Percentiles rank a stretch among this genome's conserved stretches.
These are phyloP conservation scores for Solanum chaucha DNA, from an alignment of 257 asterid genomes.

Conservation along the genomic window DNA sequence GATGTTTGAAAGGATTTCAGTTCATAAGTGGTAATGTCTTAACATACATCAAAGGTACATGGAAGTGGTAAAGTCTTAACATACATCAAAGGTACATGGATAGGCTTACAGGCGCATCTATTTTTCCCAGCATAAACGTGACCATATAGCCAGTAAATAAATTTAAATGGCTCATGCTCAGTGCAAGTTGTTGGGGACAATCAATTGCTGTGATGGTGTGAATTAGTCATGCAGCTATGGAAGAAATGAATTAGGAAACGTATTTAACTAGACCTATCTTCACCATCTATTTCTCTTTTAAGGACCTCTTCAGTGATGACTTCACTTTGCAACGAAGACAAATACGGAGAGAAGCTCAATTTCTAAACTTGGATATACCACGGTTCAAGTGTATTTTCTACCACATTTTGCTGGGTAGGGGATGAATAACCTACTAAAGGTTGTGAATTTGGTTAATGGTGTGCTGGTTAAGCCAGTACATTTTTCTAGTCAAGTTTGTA, in stretches of 20 bases:
- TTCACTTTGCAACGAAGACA: not conserved
- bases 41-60: not conserved
- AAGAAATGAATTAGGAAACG: not conserved
- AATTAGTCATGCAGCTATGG: not conserved
- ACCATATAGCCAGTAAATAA: not conserved
- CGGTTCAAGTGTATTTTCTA: not conserved
- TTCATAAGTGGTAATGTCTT: not conserved
- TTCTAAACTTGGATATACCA: not conserved
- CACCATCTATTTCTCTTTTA: not conserved
- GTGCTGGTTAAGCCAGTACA: not conserved
- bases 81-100: not conserved
- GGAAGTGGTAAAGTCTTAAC: not conserved
- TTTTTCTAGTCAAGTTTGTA: not conserved
- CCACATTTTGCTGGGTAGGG: not conserved
- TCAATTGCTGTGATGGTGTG: not conserved
- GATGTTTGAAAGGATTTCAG: not conserved
- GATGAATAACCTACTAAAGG: not conserved
- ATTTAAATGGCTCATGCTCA: not conserved
- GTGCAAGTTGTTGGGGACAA: not conserved
- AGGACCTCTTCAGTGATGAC: not conserved
- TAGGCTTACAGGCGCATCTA: not conserved
- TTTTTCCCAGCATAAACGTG: not conserved
- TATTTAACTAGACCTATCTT: not conserved
- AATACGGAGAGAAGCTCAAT: not conserved
- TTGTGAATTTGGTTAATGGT: not conserved